Evolutionary conservation across 306 rosid genomes (phyloP), one percentile per base, ranked within the genome.

Genomic region (Casuarina glauca): DNA sequence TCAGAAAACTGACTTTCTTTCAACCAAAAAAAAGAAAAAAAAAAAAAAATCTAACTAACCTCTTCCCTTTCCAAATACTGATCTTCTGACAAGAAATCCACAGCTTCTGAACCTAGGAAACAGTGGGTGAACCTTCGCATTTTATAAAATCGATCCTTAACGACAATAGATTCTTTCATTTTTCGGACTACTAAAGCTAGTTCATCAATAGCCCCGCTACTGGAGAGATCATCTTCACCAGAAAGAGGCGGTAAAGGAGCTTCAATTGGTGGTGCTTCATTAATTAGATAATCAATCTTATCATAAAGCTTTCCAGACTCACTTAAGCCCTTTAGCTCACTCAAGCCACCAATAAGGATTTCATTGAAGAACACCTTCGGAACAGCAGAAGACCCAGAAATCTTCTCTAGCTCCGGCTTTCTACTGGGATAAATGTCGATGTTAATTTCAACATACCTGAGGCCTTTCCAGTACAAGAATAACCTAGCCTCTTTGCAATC

Each of bases 21-120:
- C 26, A 54, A 76, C 32, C 26, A 42, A 45, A 75, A 73, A 66
- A 49, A 45, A 75, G 70, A 66, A 49, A 75, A n/a, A 42, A 45
- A 75, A 66, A 49, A 74, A 17, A 72, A 45, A 73, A 75, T 84
- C 75, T 60, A 74, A 86, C 88, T 80, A 70, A 92, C 97, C 94
- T 92, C 97, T 82, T 69, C 90, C 82, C 91, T 90, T 87, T 92
- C 98, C 88, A 94, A 84, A 86, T 92, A 94, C 75, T 94, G 98
- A 87, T 94, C 97, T 79, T 92, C 96, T 49, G 97, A 92, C 76
- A 94, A 83, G 86, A 94, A 92, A 80, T 94, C 90, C 76, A 92
- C 88, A 57, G 96, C 98, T 77, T 92, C 95, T 50, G 95, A 92
- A 54, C 93, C 95, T 19, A 85, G 80, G 82, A 94, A 94, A 87